Base-by-base conservation (phyloP, 441 rosid species). In the Populus hybrid region DNA sequence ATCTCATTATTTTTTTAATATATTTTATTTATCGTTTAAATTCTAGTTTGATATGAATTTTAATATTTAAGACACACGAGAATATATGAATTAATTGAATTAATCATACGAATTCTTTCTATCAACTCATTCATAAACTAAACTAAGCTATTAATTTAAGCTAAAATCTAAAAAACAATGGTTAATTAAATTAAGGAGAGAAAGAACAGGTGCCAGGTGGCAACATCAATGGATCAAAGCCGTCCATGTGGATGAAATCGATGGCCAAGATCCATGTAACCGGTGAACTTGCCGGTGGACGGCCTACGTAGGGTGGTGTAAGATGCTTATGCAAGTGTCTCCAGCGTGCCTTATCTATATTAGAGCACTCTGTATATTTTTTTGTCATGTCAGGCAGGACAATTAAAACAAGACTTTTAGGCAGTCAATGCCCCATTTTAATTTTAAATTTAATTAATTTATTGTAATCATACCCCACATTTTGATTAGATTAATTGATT, bases 211-310 rank as follows among this genome's bases (percentile, higher is more conserved):
- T 38, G 32, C 32, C 77, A 73, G 80, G 66, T 61, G 78, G 69
- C 46, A 71, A 35, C 0, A 8, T 0, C 1, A 30, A 30, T 30
- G 4, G 53, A 75, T 79, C 75, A 1, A 4, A 24, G 79, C 77
- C 79, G 75, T 76, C 84, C 84, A 74, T 3, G 78, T 76, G 73
- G 21, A 24, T n/a, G 50, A 23, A 6, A 11, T 69, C 2, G 63
- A 81, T 18, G 76, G 77, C 59, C 66, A 34, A 23, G 75, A 76
- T 50, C 74, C 5, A 75, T 36, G 72, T 65, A 65, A 79, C 80
- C 40, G 76, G 80, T 78, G 78, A 78, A 73, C 67, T 57, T 53
- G 77, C 84, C 83, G 82, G 88, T 72, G 8, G 80, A 72, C 81
- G 75, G 85, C 73, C 82, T 82, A 84, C 84, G 81, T 72, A 32